Base-by-base conservation (phyloP, 208 protist species). In the Angomonas ambiguus region DNA sequence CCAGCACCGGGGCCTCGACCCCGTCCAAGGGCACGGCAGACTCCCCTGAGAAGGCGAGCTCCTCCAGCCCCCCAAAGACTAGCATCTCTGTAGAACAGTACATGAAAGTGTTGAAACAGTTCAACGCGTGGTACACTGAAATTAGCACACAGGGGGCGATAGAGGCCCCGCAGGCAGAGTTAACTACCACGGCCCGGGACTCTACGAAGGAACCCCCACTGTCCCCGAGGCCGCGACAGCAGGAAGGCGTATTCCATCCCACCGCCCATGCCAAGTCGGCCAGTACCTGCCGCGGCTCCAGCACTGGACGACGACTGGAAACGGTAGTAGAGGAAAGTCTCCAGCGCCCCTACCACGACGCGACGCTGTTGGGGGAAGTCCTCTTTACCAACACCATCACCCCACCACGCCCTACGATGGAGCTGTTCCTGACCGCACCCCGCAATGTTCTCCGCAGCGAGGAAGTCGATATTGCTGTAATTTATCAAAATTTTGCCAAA, bases 401-500 rank as follows among this genome's bases (percentile, higher is more conserved):
- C 10, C 72, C 66, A 13, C 90, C 90, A 30, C 75, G 77, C 8
- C 82, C 74, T 6, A 81, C 81, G 11, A 22, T 88, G 41, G 59
- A 83, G 13, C 63, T 95, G 1, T 95, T 92, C 42, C 73, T 95
- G 11, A 77, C 75, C 22, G 89, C 82, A 51, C 80, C 78, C 28
- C 82, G 86, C 35, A 86, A 79, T 58, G 53, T 71, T 0, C 57
- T 75, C 56, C 31, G 24, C 33, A 51, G 62, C 56, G 65, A 66
- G 1, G 72, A 69, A 2, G 89, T 95, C 0, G 85, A 93, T 28
- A 67, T 87, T 6, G 58, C 71, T 0, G 67, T 69, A 35, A 82
- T 95, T 48, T 95, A 80, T 27, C 77, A 91, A 38, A 58, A 62
- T n/a, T 93, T 92, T 65, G 78, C 79, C 25, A 92, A 88, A 67